A percentile compares a stretch with the other conserved stretches of the same genome.
These are phyloP conservation scores for Stramenopiles sp. DNA, from an alignment of 352 stramenopile species.

Conservation along the genomic window DNA sequence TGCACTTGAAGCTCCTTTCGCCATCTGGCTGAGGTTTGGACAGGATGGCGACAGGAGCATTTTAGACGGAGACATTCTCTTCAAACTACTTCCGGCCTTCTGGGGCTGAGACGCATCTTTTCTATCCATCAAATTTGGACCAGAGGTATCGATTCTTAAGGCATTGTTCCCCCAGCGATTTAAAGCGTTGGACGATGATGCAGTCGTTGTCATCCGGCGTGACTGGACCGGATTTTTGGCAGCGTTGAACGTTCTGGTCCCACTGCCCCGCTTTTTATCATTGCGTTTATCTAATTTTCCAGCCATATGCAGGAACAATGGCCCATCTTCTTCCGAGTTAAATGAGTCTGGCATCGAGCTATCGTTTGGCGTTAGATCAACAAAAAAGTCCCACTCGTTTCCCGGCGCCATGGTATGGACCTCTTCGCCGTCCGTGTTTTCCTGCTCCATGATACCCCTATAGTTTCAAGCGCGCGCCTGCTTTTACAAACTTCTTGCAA, in stretches of 20 bases:
- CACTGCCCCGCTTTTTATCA: not conserved
- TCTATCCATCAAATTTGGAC: too few relatives aligned
- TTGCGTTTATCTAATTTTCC: not conserved
- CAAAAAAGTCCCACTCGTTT: not conserved
- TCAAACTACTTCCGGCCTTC: not conserved
- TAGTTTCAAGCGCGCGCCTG: too few relatives aligned
- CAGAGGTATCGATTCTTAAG: too few relatives aligned
- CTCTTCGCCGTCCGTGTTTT: too few relatives aligned
- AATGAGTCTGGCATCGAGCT: not conserved
- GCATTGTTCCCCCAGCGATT: too few relatives aligned
- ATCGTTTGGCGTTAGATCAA: not conserved
- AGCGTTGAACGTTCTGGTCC: too few relatives aligned
- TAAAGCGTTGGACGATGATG: too few relatives aligned
- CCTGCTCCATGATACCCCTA: too few relatives aligned
- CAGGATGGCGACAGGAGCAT: not conserved
- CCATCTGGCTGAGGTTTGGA: not conserved
- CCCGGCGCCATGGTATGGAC: too few relatives aligned
- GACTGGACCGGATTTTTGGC: not conserved
- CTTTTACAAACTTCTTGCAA: too few relatives aligned
- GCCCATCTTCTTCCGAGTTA: not conserved
- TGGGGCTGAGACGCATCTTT: too few relatives aligned
- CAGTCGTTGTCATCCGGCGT: too few relatives aligned
- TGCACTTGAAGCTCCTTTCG: not conserved
- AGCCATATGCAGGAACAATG: not conserved
- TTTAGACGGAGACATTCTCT: not conserved